Evolutionary conservation across 768 basidiomycete genomes (phyloP).

Genomic region (Trichaptum fuscoviolaceum): DNA sequence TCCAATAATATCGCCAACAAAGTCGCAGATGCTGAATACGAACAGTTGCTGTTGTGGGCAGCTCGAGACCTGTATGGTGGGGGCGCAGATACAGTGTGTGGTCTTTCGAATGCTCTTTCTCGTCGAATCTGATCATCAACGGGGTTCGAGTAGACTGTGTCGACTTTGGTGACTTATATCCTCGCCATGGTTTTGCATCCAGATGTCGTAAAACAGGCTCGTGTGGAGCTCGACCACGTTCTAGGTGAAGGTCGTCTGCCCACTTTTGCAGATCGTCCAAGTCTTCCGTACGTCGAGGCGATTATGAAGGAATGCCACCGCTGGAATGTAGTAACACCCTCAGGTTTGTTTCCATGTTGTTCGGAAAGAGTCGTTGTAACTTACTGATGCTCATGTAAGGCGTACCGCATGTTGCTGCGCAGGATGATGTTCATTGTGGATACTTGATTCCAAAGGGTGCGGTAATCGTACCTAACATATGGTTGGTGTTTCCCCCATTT

Average conservation of each 20-base stretch:
- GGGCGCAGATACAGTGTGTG: constrained; percentile 24
- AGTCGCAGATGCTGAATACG: constrained; percentile 32
- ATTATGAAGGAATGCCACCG: constrained; percentile 21
- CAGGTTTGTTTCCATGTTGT: constrained; percentile 9
- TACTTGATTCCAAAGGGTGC: constrained; percentile 23
- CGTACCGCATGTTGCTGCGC: constrained; percentile 20
- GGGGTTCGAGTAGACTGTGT: constrained; percentile 20
- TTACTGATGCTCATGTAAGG: constrained; percentile 10
- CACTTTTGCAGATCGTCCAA: constrained; percentile 16
- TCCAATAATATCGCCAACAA: constrained; percentile 38
- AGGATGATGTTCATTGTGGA: constrained; percentile 25
- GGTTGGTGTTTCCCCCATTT: constrained; percentile 14
- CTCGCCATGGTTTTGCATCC: constrained; percentile 35
- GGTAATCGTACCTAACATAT: constrained; percentile 26
- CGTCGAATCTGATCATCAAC: not conserved
- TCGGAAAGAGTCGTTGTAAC: not conserved
- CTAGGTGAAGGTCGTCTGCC: constrained; percentile 22
- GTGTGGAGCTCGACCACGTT: constrained; percentile 25
- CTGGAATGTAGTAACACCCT: constrained; percentile 23
- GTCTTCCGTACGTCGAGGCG: constrained; percentile 21
- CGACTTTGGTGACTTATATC: constrained; percentile 30
- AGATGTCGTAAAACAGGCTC: constrained; percentile 21
- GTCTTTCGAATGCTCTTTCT: not conserved
- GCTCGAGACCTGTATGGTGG: constrained; percentile 15
- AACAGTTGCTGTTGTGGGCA: constrained; percentile 15